phyloP scores from a whole-genome alignment of 192 early-diverging fungal species.

The Chytriomyces sp. region DNA sequence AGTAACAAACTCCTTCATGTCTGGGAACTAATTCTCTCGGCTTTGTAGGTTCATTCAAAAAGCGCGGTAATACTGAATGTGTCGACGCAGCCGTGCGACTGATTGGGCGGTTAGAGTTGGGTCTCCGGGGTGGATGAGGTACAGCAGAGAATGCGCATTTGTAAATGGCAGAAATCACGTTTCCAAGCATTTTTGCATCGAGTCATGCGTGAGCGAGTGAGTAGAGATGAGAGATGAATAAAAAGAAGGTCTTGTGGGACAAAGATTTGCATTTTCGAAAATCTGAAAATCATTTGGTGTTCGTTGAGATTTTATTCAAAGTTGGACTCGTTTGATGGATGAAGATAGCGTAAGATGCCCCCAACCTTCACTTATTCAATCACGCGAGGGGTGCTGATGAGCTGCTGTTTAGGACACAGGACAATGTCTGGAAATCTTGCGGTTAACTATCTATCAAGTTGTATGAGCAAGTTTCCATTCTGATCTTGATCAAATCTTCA shows the following conservation, averaged over 20 bases:
- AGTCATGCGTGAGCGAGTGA: too few relatives aligned
- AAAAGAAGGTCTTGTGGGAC: too few relatives aligned
- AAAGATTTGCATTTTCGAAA: too few relatives aligned
- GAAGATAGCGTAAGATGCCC: too few relatives aligned
- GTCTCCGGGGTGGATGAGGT: neutral
- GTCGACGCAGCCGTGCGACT: slow-evolving; percentile 20
- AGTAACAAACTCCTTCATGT: neutral
- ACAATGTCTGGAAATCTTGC: neutral
- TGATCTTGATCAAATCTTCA: neutral
- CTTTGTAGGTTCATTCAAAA: slow-evolving; percentile 3
- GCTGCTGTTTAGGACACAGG: neutral
- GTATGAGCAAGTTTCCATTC: neutral
- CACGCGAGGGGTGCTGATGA: too few relatives aligned
- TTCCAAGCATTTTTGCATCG: neutral
- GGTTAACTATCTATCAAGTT: neutral
- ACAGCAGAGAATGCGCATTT: neutral
- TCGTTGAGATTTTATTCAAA: too few relatives aligned
- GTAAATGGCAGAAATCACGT: neutral
- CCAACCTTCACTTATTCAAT: too few relatives aligned
- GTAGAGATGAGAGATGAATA: too few relatives aligned
- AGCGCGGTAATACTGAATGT: neutral
- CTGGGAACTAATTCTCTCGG: neutral
- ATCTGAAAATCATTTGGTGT: too few relatives aligned
- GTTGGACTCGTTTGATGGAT: too few relatives aligned
- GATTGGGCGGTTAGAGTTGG: slow-evolving; percentile 13